Base-by-base conservation (phyloP, 805 yeast species). In the Metschnikowia similis region DNA sequence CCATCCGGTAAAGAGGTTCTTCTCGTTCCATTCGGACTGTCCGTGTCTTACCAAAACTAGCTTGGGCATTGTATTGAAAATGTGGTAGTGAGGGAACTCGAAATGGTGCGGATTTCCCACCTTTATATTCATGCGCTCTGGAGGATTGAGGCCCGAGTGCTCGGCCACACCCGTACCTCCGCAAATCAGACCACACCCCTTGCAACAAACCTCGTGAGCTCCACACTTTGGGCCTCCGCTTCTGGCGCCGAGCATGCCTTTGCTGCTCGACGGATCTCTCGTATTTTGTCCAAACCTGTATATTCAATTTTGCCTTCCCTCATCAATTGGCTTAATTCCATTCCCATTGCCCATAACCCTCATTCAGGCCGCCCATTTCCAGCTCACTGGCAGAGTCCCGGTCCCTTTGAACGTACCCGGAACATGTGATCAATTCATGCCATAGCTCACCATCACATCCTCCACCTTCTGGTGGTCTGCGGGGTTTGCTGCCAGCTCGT, bases 1-100 rank as follows among this genome's bases (percentile, higher is more conserved):
- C 98, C 98, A 91, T 68, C 98, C 98, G 72, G 97, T 91, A 86
- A 91, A 91, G 62, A 91, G 81, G 83, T 91, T 92, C 81, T 89
- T 89, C 75, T 89, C 96, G 76, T 91, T 91, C 98, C 98, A 91
- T 74, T 89, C 97, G 77, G 96, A 88, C 81, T 92, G 96, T 66
- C 98, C 98, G 91, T 91, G 98, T 82, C 98, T 91, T 62, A 92
- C 90, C 70, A 91, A 81, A 69, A 91, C 84, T 74, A 91, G 81
- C 75, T 87, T 89, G 50, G 72, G 74, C 77, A 73, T 73, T 53
- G 45, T 64, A n/a, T 43, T 35, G 21, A 26, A 39, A 11, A n/a
- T 13, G 35, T 45, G 28, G 42, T 27, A 8, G n/a, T 28, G n/a
- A 13, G 14, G 34, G 26, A 14, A 41, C 36, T 47, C 14, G 13